Percentiles rank a stretch among this genome's conserved stretches.
Evolutionary conservation across 1,139 yeast species (phyloP).

Genomic region (Sugiyamaella castrensis): DNA sequence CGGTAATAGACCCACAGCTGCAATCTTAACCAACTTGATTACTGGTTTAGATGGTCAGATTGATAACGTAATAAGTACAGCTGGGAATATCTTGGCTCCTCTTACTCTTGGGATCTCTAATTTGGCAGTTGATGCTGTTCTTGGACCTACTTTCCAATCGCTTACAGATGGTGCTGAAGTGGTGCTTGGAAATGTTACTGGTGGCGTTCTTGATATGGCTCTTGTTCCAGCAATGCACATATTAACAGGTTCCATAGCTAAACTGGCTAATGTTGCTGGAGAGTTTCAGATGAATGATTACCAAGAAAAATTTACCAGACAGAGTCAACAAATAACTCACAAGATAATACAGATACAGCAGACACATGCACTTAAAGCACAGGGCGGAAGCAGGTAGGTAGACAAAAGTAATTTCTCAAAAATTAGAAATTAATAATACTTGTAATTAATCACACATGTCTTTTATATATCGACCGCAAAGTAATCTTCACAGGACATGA

Average conservation of each 20-base stretch:
- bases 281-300: conserved; percentile 12
- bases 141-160: conserved; percentile 36
- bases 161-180: conserved; percentile 37
- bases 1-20: conserved; percentile 29
- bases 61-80: conserved; percentile 30
- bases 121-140: conserved; percentile 28
- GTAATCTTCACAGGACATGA: no score
- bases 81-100: conserved; percentile 28
- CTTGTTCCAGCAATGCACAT: conserved; percentile 20
- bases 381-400: no score
- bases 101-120: conserved; percentile 29
- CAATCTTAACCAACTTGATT: conserved; percentile 27
- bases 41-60: conserved; percentile 35
- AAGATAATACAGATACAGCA: neutral
- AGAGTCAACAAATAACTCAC: conserved; percentile 10
- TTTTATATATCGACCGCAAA: no score
- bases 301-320: conserved; percentile 13
- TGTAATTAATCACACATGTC: no score
- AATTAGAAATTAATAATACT: no score
- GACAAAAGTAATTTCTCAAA: no score
- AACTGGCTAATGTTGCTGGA: conserved; percentile 14
- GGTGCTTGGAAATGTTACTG: conserved; percentile 30
- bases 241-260: conserved; percentile 21
- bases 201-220: conserved; percentile 27
- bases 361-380: no score